These are phyloP conservation scores for Lentinula novae-zelandiae DNA, from an alignment of 1,284 basidiomycete species.

Conservation along the genomic window DNA sequence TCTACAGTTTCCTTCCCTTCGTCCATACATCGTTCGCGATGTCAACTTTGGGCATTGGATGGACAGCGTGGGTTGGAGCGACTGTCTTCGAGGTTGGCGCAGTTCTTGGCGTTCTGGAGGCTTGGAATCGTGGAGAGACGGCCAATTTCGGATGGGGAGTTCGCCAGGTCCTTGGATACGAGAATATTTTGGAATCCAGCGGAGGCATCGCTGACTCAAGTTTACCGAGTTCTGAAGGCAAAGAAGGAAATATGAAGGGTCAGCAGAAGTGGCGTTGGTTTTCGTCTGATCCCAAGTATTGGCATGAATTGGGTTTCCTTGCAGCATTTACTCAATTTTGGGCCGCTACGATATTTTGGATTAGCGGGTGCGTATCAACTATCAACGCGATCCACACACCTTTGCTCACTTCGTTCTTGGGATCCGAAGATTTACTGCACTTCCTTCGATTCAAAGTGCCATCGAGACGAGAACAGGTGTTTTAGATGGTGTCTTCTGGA, in stretches of 20 bases:
- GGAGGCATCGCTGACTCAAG: neutral
- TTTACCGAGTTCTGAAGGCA: neutral
- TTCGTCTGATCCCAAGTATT: constrained; percentile 35
- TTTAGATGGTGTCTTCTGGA: constrained; percentile 43
- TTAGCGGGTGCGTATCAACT: constrained; percentile 19
- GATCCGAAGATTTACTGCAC: constrained; percentile 40
- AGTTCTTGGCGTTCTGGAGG: constrained; percentile 44
- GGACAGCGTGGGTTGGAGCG: constrained; percentile 49
- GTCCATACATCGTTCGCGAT: constrained; percentile 30
- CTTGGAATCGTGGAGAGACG: constrained; percentile 37
- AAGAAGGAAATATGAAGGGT: neutral
- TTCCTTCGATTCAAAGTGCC: constrained; percentile 40
- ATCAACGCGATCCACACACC: constrained; percentile 5
- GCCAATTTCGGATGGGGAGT: constrained; percentile 32
- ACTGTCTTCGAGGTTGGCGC: constrained; percentile 51
- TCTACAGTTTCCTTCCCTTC: constrained; percentile 48
- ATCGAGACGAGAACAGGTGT: constrained; percentile 37
- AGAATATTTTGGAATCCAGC: neutral
- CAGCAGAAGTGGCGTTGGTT: constrained; percentile 34
- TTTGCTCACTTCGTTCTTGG: neutral
- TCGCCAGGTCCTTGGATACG: constrained; percentile 14
- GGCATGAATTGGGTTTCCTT: constrained; percentile 52
- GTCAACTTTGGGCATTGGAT: constrained; percentile 31
- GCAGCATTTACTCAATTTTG: constrained; percentile 47
- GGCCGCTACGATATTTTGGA: constrained; percentile 58